phyloP scores from a whole-genome alignment of 192 early-diverging fungal genomes.

The Mortierella alpina region DNA sequence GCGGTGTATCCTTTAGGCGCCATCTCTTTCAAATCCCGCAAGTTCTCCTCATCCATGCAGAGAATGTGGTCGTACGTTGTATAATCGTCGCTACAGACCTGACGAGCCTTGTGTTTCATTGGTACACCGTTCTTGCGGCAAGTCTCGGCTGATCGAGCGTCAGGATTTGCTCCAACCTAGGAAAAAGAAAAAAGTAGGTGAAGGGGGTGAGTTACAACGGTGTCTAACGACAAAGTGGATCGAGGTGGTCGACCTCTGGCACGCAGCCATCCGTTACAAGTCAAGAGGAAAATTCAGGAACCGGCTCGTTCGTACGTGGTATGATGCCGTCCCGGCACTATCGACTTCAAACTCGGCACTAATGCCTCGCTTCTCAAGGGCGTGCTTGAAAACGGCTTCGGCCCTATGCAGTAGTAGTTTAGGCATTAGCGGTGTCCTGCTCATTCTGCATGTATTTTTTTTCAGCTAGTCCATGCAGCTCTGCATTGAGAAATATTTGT shows the following conservation, averaged over 20 bases:
- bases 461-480: background rate
- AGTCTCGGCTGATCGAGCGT: slow-evolving; percentile 72
- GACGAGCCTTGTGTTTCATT: slow-evolving; percentile 80
- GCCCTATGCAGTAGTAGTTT: slow-evolving; percentile 77
- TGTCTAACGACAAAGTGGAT: background rate
- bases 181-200: background rate
- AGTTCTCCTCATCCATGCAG: slow-evolving; percentile 91
- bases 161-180: slow-evolving; percentile 74
- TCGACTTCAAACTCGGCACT: slow-evolving; percentile 77
- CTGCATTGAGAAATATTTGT: background rate
- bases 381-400: slow-evolving; percentile 89
- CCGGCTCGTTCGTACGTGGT: slow-evolving; percentile 68
- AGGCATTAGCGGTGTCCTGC: too few species aligned
- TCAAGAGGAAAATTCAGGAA: background rate
- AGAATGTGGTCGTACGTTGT: slow-evolving; percentile 84
- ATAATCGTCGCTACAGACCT: slow-evolving; percentile 75
- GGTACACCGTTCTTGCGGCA: slow-evolving; percentile 78
- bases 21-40: slow-evolving; percentile 66
- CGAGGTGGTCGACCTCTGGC: background rate
- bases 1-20: slow-evolving; percentile 46
- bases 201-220: background rate
- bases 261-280: too few species aligned
- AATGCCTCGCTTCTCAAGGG: slow-evolving; percentile 69
- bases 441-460: background rate
- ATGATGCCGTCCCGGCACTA: slow-evolving; percentile 86